Conservation (phyloP, 306 rosid species). For the Dryas alaskensis region DNA sequence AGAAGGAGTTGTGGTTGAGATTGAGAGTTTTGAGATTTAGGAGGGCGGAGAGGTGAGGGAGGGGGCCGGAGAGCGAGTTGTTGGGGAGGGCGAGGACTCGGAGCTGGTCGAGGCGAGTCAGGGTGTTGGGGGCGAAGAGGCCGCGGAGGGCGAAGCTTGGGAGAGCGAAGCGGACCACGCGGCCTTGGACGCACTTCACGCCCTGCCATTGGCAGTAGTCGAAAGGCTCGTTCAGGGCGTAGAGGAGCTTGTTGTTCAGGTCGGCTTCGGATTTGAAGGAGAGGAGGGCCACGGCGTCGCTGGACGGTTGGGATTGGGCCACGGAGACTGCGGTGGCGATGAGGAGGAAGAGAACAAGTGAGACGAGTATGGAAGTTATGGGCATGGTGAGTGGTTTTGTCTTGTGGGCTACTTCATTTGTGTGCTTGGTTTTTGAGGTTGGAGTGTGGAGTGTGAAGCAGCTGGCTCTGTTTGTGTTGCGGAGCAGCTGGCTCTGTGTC, state of each 20-base stretch:
- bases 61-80: conserved; percentile 74
- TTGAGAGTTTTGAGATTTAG: conserved; percentile 62
- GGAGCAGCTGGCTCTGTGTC: background rate
- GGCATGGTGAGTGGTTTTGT: background rate
- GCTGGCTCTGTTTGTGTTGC: background rate
- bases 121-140: conserved; percentile 44
- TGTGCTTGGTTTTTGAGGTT: background rate
- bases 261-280: conserved; percentile 77
- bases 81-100: conserved; percentile 67
- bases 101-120: conserved; percentile 75
- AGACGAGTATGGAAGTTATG: background rate
- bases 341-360: background rate
- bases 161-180: conserved; percentile 56
- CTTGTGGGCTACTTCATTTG: background rate
- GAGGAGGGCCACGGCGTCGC: conserved; percentile 68
- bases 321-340: conserved; percentile 13
- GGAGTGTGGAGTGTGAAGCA: background rate
- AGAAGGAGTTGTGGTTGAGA: conserved; percentile 54
- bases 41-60: conserved; percentile 74
- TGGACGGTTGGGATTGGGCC: conserved; percentile 15
- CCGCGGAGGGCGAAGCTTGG: conserved; percentile 53
- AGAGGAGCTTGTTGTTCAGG: conserved; percentile 65
- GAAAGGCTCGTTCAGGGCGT: conserved; percentile 53
- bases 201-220: conserved; percentile 92
- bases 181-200: conserved; percentile 74